Base-by-base conservation (phyloP, 352 stramenopile species). In the Phytophthora niederhauseri region DNA sequence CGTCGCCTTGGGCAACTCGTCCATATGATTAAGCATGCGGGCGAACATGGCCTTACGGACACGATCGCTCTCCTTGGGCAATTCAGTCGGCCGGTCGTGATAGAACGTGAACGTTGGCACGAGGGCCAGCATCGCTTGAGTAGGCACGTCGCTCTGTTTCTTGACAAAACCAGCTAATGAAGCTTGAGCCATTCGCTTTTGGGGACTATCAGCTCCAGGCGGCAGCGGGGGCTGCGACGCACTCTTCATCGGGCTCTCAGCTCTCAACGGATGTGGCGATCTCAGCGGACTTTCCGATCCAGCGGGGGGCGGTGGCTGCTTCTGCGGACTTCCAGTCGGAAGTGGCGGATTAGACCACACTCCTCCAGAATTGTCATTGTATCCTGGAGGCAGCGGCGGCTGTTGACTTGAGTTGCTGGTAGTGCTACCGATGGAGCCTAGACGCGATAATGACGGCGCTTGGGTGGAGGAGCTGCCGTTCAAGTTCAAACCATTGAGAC, bases 11-110 rank as follows among this genome's bases (percentile, higher is more conserved):
- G 73, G 67, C 51, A 87, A 64, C 41, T 57, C 48, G 19, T 74
- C 63, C 64, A 84, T 84, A 69, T 87, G 78, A 66, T 84, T 81
- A 41, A 87, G 66, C 76, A 84, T 87, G 1, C 76, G 73, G 12
- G 73, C 64, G 43, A 87, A 87, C 74, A 81, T 81, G 52, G 67
- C 65, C 48, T 68, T 78, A 41, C 63, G 60, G 12, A 70, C 63
- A 11, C 56, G 57, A n/a, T 80, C 70, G 52, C 58, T 76, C 54
- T 78, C 70, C 24, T 71, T 74, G 30, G 70, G 61, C 53, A 78
- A 51, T 20, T 78, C 71, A 12, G 58, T 73, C 3, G 71, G 71
- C 24, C 67, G 62, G 28, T 75, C 48, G 41, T 83, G 63, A 31
- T 77, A 83, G 36, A 78, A 78, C 43, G 30, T 73, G 46, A 77